Evolutionary conservation across 371 early-diverging fungal species (phyloP), one percentile per base, ranked within the genome.

Genomic region (Apophysomyces ossiformis): DNA sequence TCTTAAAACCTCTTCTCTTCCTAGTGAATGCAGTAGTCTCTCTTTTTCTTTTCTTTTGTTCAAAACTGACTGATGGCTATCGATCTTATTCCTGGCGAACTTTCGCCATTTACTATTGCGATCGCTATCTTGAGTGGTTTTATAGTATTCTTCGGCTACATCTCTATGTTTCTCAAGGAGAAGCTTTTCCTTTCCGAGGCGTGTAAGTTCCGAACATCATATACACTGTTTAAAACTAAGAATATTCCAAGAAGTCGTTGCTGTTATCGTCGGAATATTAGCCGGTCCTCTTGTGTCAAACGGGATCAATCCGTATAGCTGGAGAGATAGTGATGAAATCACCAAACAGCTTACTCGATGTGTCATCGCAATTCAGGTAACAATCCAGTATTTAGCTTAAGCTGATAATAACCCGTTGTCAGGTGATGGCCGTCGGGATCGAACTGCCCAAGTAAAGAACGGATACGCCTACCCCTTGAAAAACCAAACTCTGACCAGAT

Each of bases 151-250:
- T 95, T 95, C 72, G 95, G 96, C 1, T 88, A 95, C 62, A 81
- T 97, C 50, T 97, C 98, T 26, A 85, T 97, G 72, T 85, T 95
- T 69, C 80, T 96, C 62, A 98, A 97, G 74, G 96, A 99, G 69
- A 85, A 85, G 11, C 83, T 96, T 16, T 95, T 91, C 78, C 77
- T 99, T 61, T 92, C 94, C 60, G 99, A 98, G 82, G 88, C 97
- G 44, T 81, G 89, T 89, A 85, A 85, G 83, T 80, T 57, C 5
- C 43, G 43, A 61, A 54, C 18, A 16, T 18, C 26, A 50, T 50
- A 26, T 26, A 26, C 3, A 26, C 32, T 26, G 32, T 26, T 26
- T 26, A 26, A 26, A 18, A 43, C 38, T 15, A 64, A 36, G 36
- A 46, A 41, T 8, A 21, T 21, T 7, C 9, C 7, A 21, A 50